Evolutionary conservation across 495 filamentous ascomycete genomes (phyloP).

Genomic region (Neurospora sublineolata): DNA sequence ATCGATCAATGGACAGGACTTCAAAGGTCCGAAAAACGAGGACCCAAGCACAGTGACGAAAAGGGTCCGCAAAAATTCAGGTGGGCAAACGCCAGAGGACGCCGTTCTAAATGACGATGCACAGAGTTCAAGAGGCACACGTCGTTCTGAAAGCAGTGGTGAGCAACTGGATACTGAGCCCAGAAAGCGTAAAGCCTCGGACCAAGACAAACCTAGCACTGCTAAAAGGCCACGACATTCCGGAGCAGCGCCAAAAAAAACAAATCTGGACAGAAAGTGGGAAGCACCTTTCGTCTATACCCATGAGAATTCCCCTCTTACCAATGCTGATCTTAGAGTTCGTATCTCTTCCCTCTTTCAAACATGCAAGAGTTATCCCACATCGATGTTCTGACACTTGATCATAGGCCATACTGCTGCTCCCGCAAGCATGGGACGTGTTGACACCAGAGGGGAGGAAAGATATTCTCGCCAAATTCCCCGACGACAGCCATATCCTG

Average conservation of each 20-base stretch:
- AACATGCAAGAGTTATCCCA: not conserved
- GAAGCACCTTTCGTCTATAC: constrained; percentile 40
- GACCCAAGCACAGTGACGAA: not conserved
- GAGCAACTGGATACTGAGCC: not conserved
- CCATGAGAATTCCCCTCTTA: constrained; percentile 43
- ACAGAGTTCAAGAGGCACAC: not conserved
- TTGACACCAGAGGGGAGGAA: constrained; percentile 45
- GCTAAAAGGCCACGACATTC: constrained; percentile 10
- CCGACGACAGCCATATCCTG: constrained; percentile 31
- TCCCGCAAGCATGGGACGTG: constrained; percentile 45
- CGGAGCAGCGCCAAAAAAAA: constrained; percentile 4
- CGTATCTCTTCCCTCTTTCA: constrained; percentile 9
- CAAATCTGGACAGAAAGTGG: constrained; percentile 19
- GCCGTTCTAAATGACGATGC: not conserved
- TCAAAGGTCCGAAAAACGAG: not conserved
- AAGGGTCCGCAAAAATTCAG: not conserved
- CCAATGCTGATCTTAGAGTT: constrained; percentile 46
- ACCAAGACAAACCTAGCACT: not conserved
- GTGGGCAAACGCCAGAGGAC: not conserved
- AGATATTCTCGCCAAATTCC: constrained; percentile 45
- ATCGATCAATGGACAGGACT: not conserved
- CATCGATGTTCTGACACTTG: constrained; percentile 5
- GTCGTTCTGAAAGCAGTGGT: not conserved
- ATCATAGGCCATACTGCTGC: constrained; percentile 43
- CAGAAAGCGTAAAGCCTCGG: constrained; percentile 4